Evolutionary conservation across 345 rosid genomes (phyloP).

Genomic region (Salix caprea): DNA sequence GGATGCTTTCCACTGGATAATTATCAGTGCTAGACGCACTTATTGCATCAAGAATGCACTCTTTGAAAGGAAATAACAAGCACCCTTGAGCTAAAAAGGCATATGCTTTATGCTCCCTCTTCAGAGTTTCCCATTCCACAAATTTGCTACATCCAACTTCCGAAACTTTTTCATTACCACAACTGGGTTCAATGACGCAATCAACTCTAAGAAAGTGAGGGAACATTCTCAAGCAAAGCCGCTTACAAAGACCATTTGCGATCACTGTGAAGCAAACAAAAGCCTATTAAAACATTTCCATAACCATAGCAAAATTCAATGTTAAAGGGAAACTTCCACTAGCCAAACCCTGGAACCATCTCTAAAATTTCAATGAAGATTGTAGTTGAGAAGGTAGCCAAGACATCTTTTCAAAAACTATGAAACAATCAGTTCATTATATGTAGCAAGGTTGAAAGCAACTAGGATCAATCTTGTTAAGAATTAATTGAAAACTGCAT

Average conservation of each 20-base stretch:
- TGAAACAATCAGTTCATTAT: not conserved
- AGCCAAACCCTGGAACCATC: not conserved
- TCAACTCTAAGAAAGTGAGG: slow-evolving; percentile 48
- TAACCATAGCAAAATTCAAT: not conserved
- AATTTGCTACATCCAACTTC: slow-evolving; percentile 53
- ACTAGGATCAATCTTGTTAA: not conserved
- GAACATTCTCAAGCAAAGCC: slow-evolving; percentile 63
- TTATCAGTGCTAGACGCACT: slow-evolving; percentile 92
- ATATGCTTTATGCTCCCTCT: slow-evolving; percentile 67
- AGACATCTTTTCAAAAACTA: not conserved
- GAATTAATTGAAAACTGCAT: not conserved
- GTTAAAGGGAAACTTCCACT: not conserved
- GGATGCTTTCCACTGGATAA: slow-evolving; percentile 69
- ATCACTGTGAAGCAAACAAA: slow-evolving; percentile 45
- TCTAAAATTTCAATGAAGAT: not conserved
- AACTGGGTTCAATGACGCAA: slow-evolving; percentile 38
- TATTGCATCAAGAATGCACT: slow-evolving; percentile 57
- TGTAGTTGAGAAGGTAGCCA: not conserved
- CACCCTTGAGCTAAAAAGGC: slow-evolving; percentile 54
- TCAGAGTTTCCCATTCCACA: slow-evolving; percentile 40
- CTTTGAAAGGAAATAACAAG: slow-evolving; percentile 30
- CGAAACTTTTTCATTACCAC: slow-evolving; percentile 10
- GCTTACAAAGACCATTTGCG: slow-evolving; percentile 51
- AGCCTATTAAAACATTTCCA: not conserved
- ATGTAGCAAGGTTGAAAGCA: not conserved